These are phyloP conservation scores for Aspergillus clavatus DNA, from an alignment of 2,329 filamentous ascomycete species.

Conservation along the genomic window DNA sequence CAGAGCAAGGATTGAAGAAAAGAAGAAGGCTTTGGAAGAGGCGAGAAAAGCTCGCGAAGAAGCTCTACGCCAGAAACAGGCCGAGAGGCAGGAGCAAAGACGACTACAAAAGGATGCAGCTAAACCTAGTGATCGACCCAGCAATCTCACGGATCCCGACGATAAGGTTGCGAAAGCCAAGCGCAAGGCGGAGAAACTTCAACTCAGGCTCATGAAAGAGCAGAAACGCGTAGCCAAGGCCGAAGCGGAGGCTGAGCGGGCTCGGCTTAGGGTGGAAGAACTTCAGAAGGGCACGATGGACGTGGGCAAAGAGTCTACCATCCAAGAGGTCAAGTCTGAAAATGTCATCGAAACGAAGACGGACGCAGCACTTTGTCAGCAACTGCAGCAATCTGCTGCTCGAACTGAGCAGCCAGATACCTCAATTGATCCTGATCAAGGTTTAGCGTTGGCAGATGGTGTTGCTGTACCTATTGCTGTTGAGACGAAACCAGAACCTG, in stretches of 20 bases:
- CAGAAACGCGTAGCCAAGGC: slow-evolving; percentile 49
- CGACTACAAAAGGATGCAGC: slow-evolving; percentile 30
- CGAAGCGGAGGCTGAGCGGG: slow-evolving; percentile 40
- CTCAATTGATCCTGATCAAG: too few relatives aligned
- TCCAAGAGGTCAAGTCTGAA: background rate
- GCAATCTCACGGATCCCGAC: slow-evolving; percentile 21
- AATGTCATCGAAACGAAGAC: background rate
- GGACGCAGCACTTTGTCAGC: background rate
- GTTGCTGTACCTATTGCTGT: background rate
- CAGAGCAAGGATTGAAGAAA: slow-evolving; percentile 59
- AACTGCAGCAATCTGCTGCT: background rate
- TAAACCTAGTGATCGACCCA: slow-evolving; percentile 22
- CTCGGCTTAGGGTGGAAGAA: slow-evolving; percentile 32
- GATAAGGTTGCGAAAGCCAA: slow-evolving; percentile 36
- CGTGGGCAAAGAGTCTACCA: background rate
- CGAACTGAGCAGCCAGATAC: background rate
- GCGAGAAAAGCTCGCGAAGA: slow-evolving; percentile 47
- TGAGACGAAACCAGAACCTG: background rate
- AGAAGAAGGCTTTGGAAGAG: slow-evolving; percentile 61
- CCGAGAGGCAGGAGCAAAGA: slow-evolving; percentile 33
- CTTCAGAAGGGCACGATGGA: slow-evolving; percentile 23
- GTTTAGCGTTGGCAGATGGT: too few relatives aligned
- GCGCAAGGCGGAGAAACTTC: slow-evolving; percentile 39
- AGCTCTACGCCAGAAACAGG: slow-evolving; percentile 37
- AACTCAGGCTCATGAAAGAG: slow-evolving; percentile 58